Evolutionary conservation across 768 basidiomycete genomes (phyloP), one percentile per base, ranked within the genome.

Genomic region (Tylopilus vinaceipallidus): DNA sequence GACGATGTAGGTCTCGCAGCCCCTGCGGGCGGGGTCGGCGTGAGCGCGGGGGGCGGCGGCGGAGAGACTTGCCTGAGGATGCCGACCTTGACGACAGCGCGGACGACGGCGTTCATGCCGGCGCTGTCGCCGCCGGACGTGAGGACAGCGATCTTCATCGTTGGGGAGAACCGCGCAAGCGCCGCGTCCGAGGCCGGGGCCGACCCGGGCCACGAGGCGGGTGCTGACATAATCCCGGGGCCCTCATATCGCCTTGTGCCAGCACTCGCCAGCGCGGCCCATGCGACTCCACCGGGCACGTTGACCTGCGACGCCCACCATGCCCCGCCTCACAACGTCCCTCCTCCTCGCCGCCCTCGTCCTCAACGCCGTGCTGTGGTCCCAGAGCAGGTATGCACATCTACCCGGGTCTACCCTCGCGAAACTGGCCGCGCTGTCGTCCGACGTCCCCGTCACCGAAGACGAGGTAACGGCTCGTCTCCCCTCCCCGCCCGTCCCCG

Each of bases 121-220:
- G 97, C 95, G 71, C 90, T 92, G 76, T 99, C 97, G 64, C 97
- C 95, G 39, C 95, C 97, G 3, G 88, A 91, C 1, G 97, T 99
- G 56, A 98, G 81, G 42, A 95, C 87, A 1, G 95, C 95, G 65
- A 97, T 80, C 75, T 92, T 94, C 84, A 94, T 91, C 27, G 27
- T 29, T 12, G n/a, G n/a, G n/a, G n/a, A n/a, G n/a, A n/a, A n/a
- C n/a, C n/a, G n/a, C n/a, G n/a, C n/a, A n/a, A n/a, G n/a, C n/a
- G n/a, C n/a, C n/a, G 20, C 24, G 10, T 17, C 10, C 39, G 20
- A 20, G n/a, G 16, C 23, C n/a, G 24, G 23, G 26, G 23, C 24
- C 10, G 20, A 16, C 23, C 39, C 16, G 23, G 16, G n/a, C 39
- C n/a, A 4, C 23, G 16, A 22, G 24, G 23, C 39, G 23, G 14